Evolutionary conservation across 1,284 basidiomycete species (phyloP).

Genomic region (Hemileia vastatrix): DNA sequence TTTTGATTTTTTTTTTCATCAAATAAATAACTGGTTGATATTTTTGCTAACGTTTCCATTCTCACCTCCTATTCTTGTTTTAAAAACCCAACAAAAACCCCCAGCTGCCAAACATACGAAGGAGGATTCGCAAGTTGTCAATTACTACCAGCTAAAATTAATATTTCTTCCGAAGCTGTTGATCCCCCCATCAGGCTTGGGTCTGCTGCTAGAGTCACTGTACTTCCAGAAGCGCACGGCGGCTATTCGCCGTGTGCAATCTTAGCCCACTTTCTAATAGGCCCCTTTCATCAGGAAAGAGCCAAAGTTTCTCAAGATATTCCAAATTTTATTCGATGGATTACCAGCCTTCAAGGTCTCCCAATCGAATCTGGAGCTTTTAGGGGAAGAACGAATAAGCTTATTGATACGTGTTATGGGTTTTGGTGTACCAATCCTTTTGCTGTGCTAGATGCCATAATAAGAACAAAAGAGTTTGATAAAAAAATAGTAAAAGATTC

Average conservation of each 20-base stretch:
- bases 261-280: slow-evolving; percentile 63
- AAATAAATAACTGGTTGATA: slow-evolving; percentile 55
- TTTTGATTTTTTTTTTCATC: slow-evolving; percentile 23
- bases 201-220: no score
- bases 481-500: no score
- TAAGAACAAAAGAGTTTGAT: slow-evolving; percentile 45
- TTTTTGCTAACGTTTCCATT: no score
- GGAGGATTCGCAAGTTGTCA: slow-evolving; percentile 90
- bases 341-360: slow-evolving; percentile 59
- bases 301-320: no score
- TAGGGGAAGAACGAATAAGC: slow-evolving; percentile 85
- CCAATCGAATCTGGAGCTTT: slow-evolving; percentile 84
- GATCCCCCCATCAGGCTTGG: no score
- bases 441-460: slow-evolving; percentile 59
- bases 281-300: no score
- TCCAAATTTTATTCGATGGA: slow-evolving; percentile 5
- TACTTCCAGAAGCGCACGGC: slow-evolving; percentile 80
- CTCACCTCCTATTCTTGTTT: no score
- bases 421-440: slow-evolving; percentile 98
- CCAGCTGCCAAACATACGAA: slow-evolving; percentile 92
- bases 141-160: no score
- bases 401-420: slow-evolving; percentile 96
- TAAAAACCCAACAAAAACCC: no score
- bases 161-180: no score
- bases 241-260: slow-evolving; percentile 92